Percentiles rank a stretch among this genome's conserved stretches.
These are phyloP conservation scores for Microdochium paspali DNA, from an alignment of 2,329 filamentous ascomycete species.

Conservation along the genomic window DNA sequence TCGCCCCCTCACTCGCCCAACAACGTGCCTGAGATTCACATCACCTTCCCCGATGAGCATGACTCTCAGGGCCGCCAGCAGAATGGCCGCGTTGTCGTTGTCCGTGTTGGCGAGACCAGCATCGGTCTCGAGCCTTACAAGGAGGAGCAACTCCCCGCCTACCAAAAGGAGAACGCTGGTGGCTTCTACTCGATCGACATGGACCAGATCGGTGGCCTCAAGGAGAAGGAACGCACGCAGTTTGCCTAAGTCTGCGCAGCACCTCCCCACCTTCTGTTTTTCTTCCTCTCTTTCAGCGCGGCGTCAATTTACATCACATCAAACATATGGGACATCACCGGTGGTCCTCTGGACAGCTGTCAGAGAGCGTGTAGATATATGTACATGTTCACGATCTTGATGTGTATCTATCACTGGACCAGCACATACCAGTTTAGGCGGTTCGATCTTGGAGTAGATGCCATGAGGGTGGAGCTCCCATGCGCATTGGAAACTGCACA, in stretches of 20 bases:
- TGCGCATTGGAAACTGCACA: background rate
- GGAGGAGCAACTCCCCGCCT: slow-evolving; percentile 74
- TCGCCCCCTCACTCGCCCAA: slow-evolving; percentile 71
- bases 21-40: slow-evolving; percentile 88
- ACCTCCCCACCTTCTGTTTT: background rate
- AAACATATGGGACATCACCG: background rate
- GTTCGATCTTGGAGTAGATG: background rate
- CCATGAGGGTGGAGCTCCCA: background rate
- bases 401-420: background rate
- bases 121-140: slow-evolving; percentile 85
- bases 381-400: background rate
- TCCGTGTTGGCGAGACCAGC: slow-evolving; percentile 78
- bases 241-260: slow-evolving; percentile 18
- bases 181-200: slow-evolving; percentile 93
- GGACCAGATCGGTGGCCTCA: slow-evolving; percentile 85
- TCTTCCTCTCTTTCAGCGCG: background rate
- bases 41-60: slow-evolving; percentile 95
- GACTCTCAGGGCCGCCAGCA: slow-evolving; percentile 74
- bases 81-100: slow-evolving; percentile 82
- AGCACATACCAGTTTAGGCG: background rate
- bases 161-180: slow-evolving; percentile 69
- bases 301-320: background rate
- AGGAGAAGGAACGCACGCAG: slow-evolving; percentile 63
- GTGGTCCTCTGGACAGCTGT: background rate
- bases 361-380: background rate